Evolutionary conservation across 768 basidiomycete genomes (phyloP).

Genomic region (Rhizopogon vinicolor): DNA sequence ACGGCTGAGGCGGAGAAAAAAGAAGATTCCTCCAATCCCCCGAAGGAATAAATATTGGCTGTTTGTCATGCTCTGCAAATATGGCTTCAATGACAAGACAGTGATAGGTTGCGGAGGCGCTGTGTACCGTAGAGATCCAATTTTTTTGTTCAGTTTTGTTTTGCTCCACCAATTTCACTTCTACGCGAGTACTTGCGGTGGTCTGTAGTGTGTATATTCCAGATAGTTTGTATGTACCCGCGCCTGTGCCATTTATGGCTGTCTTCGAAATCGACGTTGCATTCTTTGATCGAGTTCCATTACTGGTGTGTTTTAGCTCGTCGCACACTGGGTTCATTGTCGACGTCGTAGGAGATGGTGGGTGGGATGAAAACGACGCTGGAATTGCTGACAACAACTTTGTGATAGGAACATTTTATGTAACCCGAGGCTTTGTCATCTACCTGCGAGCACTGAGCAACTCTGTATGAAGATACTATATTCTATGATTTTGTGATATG

Average conservation of each 20-base stretch:
- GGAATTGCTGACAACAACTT: conserved; percentile 30
- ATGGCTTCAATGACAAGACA: conserved; percentile 3
- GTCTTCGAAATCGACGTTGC: neutral
- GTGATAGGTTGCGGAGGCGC: neutral
- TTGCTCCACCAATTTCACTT: neutral
- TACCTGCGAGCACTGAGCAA: neutral
- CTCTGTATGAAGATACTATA: neutral
- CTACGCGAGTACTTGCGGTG: conserved; percentile 1
- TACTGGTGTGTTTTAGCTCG: neutral
- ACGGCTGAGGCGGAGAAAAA: conserved; percentile 23
- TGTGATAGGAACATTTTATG: conserved; percentile 25
- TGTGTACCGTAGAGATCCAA: neutral
- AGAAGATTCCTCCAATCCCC: conserved; percentile 12
- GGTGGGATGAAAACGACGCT: conserved; percentile 24
- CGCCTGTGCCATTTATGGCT: conserved; percentile 2
- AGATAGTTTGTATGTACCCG: conserved; percentile 1
- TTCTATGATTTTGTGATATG: neutral
- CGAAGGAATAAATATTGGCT: conserved; percentile 16
- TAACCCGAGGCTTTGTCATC: conserved; percentile 32
- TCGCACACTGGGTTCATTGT: neutral
- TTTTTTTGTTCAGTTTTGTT: neutral
- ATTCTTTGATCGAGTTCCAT: neutral
- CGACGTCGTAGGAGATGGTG: conserved; percentile 21
- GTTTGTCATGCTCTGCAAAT: neutral
- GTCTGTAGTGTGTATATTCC: neutral